These are phyloP conservation scores for Suillus subalutaceus DNA, from an alignment of 768 basidiomycete genomes.

Conservation along the genomic window DNA sequence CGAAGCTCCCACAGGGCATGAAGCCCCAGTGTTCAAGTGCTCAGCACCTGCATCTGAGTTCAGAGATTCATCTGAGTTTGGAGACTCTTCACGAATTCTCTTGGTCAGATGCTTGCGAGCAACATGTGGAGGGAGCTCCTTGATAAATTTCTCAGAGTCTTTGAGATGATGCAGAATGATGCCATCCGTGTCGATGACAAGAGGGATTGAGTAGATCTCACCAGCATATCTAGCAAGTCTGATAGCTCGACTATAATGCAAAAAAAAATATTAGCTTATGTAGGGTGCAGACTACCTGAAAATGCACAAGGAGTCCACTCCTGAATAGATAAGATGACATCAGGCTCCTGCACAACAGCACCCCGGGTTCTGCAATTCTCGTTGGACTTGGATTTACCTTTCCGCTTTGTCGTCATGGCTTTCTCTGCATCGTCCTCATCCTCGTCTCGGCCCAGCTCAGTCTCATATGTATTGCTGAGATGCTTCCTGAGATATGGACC, in stretches of 20 bases:
- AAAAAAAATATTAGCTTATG: background rate
- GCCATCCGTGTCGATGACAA: background rate
- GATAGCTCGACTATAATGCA: background rate
- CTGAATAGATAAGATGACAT: background rate
- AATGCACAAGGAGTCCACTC: background rate
- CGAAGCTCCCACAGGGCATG: background rate
- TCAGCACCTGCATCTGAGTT: too few species aligned
- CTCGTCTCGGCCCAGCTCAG: background rate
- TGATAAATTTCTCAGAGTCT: background rate
- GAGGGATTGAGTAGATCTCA: background rate
- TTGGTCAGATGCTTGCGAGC: too few species aligned
- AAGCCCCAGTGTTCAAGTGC: background rate
- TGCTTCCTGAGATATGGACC: background rate
- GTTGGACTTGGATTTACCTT: background rate
- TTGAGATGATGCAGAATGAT: background rate
- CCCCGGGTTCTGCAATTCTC: background rate
- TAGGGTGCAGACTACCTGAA: conserved; percentile 1
- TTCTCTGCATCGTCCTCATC: background rate
- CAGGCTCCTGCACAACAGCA: background rate
- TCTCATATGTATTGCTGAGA: background rate
- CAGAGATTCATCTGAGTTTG: too few species aligned
- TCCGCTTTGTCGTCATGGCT: background rate
- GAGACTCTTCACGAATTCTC: too few species aligned
- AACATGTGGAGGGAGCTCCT: background rate
- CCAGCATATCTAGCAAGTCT: background rate